Evolutionary conservation across 257 asterid genomes (phyloP), one percentile per base, ranked within the genome.

Genomic region (Forsythia suspensa): DNA sequence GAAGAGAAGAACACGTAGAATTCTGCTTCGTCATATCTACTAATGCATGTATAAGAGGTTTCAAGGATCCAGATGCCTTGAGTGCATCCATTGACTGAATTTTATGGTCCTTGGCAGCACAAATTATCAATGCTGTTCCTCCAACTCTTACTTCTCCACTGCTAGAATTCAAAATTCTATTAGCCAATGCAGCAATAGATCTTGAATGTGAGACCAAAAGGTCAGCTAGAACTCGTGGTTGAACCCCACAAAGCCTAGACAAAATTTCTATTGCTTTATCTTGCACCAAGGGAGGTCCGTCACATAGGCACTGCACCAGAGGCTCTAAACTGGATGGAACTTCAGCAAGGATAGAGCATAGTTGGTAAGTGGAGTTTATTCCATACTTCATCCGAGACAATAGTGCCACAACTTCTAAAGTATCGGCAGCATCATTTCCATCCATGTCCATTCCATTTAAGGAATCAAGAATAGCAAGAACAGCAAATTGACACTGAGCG

Each of bases 121-220:
- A 94, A 76, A 91, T 88, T 41, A 92, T 84, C 79, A 94, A 78
- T 52, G 91, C 81, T 69, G 91, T 76, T 80, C 90, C 97, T 70
- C 97, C 97, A 80, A 91, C 96, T 87, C 88, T 86, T 73, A 92
- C 97, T 91, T 94, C 97, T 52, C 80, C 86, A 85, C 92, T 94
- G 72, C 81, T 81, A 38, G 97, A 89, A 82, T 92, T 90, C 79
- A 88, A 84, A 70, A 92, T 81, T 87, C 98, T 89, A 83, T 79
- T 85, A 73, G 95, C 96, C 86, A 94, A 79, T 66, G 87, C 89
- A 78, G 82, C 86, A 75, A 92, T 85, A 36, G 95, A 86, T 72
- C 79, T 85, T 43, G 94, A 70, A 69, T 86, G 79, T 80, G 90
- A 79, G 65, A 86, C 75, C 87, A 94, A 79, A 41, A 83, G 75